Evolutionary conservation across 2,329 filamentous ascomycete species (phyloP), one percentile per base, ranked within the genome.

Genomic region (Sphaerulina musiva): DNA sequence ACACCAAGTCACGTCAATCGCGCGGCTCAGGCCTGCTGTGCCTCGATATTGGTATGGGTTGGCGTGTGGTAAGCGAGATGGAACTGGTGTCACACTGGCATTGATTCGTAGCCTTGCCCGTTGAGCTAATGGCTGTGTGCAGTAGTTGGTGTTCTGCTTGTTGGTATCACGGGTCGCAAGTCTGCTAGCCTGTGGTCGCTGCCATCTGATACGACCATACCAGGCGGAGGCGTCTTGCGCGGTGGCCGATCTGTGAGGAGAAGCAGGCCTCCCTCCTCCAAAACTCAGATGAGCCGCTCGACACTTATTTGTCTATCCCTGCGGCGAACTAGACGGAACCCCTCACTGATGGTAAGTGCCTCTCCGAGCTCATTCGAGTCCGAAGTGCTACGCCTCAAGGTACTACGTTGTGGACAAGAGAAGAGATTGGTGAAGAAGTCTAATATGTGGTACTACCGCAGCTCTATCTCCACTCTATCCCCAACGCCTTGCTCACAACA

Each of bases 71-170:
- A 50, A 39, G 48, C 48, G 40, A 44, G 40, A 42, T 6, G 10
- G 26, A 34, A 40, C 17, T 50, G 48, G 14, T 50, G 48, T 50
- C 29, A 34, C 39, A 50, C 29, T 20, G 36, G 12, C 26, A 26
- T 34, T 50, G 48, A 50, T 50, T 50, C 48, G 48, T 44, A 50
- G 48, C 40, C 29, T 44, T 26, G 29, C 6, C 43, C 11, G 40
- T 50, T 10, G 32, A 44, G 40, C 48, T 50, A 50, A 50, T 50
- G 48, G 48, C 34, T 50, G 39, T 32, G 20, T 50, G 48, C 48
- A 50, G 48, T 50, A 50, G 48, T 50, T 50, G 48, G 48, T 50
- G 48, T 43, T 40, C 43, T 34, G 40, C 26, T 50, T 41, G 48
- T 50, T 50, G 41, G 40, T 26, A 44, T 50, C 38, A 43, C 39